Evolutionary conservation across 805 yeast species (phyloP).

Genomic region (Wickerhamiella sergipiensis): DNA sequence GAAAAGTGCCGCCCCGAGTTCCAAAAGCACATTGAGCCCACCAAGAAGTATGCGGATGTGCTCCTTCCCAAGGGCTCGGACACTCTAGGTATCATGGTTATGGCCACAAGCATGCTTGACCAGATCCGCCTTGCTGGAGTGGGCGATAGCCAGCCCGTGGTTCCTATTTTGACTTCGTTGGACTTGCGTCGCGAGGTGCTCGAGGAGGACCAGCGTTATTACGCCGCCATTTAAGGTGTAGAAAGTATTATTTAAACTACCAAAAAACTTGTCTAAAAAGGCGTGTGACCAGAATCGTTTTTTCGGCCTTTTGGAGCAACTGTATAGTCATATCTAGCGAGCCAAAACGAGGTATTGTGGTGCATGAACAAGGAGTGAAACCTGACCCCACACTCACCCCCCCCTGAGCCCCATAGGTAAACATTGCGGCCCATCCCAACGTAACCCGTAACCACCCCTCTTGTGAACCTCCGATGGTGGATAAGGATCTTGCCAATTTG

Average conservation of each 20-base stretch:
- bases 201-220: conserved; percentile 1
- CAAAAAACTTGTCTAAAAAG: too few species aligned
- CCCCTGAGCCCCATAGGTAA: too few species aligned
- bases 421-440: background rate
- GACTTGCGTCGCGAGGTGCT: background rate
- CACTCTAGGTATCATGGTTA: conserved; percentile 38
- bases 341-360: too few species aligned
- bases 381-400: too few species aligned
- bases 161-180: background rate
- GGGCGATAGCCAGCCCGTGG: background rate
- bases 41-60: conserved; percentile 62
- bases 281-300: too few species aligned
- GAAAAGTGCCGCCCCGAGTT: conserved; percentile 50
- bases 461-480: background rate
- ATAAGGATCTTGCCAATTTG: background rate
- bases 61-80: conserved; percentile 63
- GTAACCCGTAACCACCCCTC: background rate
- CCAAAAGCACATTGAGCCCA: conserved; percentile 42
- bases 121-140: conserved; percentile 6
- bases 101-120: conserved; percentile 47
- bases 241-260: background rate
- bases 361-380: too few species aligned
- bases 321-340: too few species aligned
- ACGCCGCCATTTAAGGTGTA: background rate
- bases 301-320: too few species aligned